Evolutionary conservation across 495 filamentous ascomycete genomes (phyloP).

Genomic region (Antarctomyces pellizariae): DNA sequence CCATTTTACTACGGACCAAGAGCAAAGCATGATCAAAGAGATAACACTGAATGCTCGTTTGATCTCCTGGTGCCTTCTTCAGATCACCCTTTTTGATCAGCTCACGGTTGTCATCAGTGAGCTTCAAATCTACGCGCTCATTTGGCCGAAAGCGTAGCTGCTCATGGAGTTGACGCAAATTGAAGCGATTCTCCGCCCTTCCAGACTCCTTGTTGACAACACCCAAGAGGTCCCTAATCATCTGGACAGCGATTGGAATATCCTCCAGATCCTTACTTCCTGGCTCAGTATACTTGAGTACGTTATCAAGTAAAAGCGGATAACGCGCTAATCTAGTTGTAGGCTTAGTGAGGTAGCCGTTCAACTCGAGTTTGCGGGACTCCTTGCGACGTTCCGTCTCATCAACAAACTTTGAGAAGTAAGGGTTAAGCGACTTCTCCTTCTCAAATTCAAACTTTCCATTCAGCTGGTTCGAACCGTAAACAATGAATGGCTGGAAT

Average conservation of each 20-base stretch:
- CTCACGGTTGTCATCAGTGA: constrained; percentile 83
- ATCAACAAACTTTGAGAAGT: constrained; percentile 81
- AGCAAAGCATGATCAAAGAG: constrained; percentile 92
- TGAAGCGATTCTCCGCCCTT: constrained; percentile 95
- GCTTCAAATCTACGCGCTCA: constrained; percentile 80
- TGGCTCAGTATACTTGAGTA: constrained; percentile 68
- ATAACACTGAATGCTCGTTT: constrained; percentile 76
- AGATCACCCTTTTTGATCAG: constrained; percentile 78
- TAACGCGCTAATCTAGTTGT: constrained; percentile 92
- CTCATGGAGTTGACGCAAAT: constrained; percentile 71
- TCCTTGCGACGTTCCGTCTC: constrained; percentile 93
- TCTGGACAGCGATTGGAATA: constrained; percentile 62
- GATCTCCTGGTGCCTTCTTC: constrained; percentile 77
- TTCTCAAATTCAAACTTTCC: constrained; percentile 97
- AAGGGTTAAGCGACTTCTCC: constrained; percentile 67
- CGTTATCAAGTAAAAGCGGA: constrained; percentile 78
- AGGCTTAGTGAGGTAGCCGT: constrained; percentile 95
- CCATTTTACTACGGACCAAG: constrained; percentile 64
- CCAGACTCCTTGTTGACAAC: constrained; percentile 88
- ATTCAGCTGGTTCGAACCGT: constrained; percentile 88
- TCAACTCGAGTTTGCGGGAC: constrained; percentile 87
- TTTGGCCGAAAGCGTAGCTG: constrained; percentile 70
- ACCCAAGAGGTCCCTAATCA: constrained; percentile 69
- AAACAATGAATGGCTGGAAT: constrained; percentile 91
- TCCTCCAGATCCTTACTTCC: constrained; percentile 76